These are phyloP conservation scores for Neoboletus brunneissimus DNA, from an alignment of 768 basidiomycete genomes.

Conservation along the genomic window DNA sequence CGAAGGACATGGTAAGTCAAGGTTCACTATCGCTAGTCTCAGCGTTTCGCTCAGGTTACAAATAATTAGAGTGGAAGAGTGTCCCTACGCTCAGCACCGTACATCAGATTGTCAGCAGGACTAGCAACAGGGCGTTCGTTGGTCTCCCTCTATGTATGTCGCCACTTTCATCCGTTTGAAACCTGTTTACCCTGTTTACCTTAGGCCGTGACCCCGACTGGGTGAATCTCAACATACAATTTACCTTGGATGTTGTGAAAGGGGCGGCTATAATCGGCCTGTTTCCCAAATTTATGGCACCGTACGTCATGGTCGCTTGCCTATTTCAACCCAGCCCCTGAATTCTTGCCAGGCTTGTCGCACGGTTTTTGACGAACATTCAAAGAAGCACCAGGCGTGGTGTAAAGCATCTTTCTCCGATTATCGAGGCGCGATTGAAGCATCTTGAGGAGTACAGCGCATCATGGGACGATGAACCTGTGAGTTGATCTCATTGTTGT, in stretches of 20 bases:
- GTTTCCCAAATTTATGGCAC: constrained; percentile 34
- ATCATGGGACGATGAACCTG: background rate
- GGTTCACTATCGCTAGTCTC: background rate
- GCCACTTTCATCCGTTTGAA: background rate
- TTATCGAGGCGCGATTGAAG: constrained; percentile 17
- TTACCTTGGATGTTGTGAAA: constrained; percentile 15
- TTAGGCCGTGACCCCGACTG: constrained; percentile 28
- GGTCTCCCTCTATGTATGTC: constrained; percentile 18
- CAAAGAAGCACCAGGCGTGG: constrained; percentile 6
- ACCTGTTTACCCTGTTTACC: background rate
- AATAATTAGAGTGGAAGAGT: constrained; percentile 14
- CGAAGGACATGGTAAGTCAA: constrained; percentile 14
- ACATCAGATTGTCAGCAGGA: constrained; percentile 8
- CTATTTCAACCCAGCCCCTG: background rate
- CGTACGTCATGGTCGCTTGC: constrained; percentile 18
- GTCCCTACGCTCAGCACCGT: background rate
- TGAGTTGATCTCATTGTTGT: background rate
- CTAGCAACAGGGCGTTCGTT: constrained; percentile 10
- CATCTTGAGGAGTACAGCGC: background rate
- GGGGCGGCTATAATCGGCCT: constrained; percentile 19
- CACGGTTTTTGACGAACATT: background rate
- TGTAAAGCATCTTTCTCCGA: constrained; percentile 21
- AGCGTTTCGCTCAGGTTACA: background rate
- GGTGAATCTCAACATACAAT: constrained; percentile 28
- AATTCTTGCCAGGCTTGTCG: background rate